Evolutionary conservation across 2,329 filamentous ascomycete genomes (phyloP).

Genomic region (Ceratocystis cacaofunesta): DNA sequence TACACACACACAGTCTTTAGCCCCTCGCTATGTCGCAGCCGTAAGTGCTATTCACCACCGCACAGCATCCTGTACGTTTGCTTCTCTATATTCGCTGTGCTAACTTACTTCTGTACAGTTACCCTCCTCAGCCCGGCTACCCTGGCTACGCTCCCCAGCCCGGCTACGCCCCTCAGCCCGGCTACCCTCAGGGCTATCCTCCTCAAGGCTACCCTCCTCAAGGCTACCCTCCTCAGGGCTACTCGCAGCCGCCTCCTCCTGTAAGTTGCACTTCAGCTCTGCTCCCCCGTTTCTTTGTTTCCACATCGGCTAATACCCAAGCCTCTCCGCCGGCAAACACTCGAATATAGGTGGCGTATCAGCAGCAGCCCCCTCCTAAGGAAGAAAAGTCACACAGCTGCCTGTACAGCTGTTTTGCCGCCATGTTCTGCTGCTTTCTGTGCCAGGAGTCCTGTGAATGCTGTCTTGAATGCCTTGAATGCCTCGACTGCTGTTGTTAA

Average conservation of each 20-base stretch:
- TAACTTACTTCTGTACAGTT: slow-evolving; percentile 11
- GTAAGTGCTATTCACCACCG: neutral
- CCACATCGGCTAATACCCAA: neutral
- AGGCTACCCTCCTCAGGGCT: slow-evolving; percentile 21
- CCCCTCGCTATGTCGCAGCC: slow-evolving; percentile 8
- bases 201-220: slow-evolving; percentile 18
- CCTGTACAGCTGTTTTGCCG: slow-evolving; percentile 29
- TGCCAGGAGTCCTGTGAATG: slow-evolving; percentile 32
- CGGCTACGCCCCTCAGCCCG: slow-evolving; percentile 20
- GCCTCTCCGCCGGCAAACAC: neutral
- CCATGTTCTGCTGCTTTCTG: slow-evolving; percentile 32
- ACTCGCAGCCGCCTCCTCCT: slow-evolving; percentile 13
- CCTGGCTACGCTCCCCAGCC: slow-evolving; percentile 17
- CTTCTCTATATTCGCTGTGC: neutral
- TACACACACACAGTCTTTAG: neutral
- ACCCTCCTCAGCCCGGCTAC: slow-evolving; percentile 19
- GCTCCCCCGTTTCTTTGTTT: neutral
- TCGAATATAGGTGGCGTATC: slow-evolving; percentile 25
- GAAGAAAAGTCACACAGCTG: slow-evolving; percentile 30
- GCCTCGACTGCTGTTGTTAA: slow-evolving; percentile 28
- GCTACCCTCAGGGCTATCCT: slow-evolving; percentile 18
- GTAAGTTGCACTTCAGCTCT: neutral
- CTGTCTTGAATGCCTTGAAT: slow-evolving; percentile 30
- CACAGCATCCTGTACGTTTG: neutral
- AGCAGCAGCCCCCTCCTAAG: slow-evolving; percentile 23